Conservation (phyloP, 2,329 filamentous ascomycete species). For the Trichoderma semiorbis region DNA sequence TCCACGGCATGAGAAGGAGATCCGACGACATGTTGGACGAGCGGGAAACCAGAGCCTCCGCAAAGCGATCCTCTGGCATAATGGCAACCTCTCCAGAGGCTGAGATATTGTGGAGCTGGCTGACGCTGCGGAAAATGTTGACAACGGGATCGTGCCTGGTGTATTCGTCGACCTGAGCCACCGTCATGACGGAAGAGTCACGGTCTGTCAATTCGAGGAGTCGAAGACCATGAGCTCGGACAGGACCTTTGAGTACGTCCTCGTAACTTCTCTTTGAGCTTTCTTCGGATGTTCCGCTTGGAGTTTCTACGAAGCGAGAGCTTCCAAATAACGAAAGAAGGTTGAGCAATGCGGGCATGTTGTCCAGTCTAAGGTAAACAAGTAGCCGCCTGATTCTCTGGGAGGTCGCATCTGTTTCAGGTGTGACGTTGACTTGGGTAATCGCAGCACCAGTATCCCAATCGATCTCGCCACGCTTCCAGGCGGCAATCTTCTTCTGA, state of each 20-base stretch:
- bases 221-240: slow-evolving; percentile 80
- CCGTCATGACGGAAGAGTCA: slow-evolving; percentile 92
- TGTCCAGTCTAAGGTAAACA: slow-evolving; percentile 81
- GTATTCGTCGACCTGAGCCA: slow-evolving; percentile 75
- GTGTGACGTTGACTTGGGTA: slow-evolving; percentile 17
- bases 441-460: slow-evolving; percentile 54
- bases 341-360: slow-evolving; percentile 75
- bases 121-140: slow-evolving; percentile 87
- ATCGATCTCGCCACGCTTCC: slow-evolving; percentile 82
- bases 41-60: slow-evolving; percentile 69
- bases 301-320: slow-evolving; percentile 23
- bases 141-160: slow-evolving; percentile 76
- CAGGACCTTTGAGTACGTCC: slow-evolving; percentile 10
- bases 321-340: slow-evolving; percentile 77
- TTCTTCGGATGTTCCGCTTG: slow-evolving; percentile 12
- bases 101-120: slow-evolving; percentile 76
- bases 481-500: slow-evolving; percentile 49
- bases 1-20: slow-evolving; percentile 85
- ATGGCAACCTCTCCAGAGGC: slow-evolving; percentile 79
- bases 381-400: slow-evolving; percentile 59
- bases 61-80: slow-evolving; percentile 72
- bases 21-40: slow-evolving; percentile 68
- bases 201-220: slow-evolving; percentile 86
- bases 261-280: slow-evolving; percentile 29
- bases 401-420: slow-evolving; percentile 9